Percentiles rank a stretch among this genome's conserved stretches.
Conservation (phyloP, 352 stramenopile species). For the Peronosclerospora sorghi region DNA sequence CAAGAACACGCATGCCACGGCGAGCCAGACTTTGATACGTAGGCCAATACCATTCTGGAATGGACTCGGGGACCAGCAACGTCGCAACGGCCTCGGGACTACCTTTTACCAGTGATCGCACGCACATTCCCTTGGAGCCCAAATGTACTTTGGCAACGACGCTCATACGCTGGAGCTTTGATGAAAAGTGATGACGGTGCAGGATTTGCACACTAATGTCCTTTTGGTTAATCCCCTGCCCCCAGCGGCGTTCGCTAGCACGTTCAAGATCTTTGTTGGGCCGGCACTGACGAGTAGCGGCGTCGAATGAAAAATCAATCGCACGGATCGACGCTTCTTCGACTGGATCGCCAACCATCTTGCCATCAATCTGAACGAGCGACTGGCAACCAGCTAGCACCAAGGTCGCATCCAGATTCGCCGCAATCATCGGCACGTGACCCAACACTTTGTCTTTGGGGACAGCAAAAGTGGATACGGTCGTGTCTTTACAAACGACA, state of each 20-base stretch:
- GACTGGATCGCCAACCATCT: slow-evolving; percentile 95
- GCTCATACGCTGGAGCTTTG: slow-evolving; percentile 95
- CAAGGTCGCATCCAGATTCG: slow-evolving; percentile 69
- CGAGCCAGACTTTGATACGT: slow-evolving; percentile 80
- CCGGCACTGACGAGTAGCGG: slow-evolving; percentile 55
- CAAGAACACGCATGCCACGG: slow-evolving; percentile 88
- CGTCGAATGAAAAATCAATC: slow-evolving; percentile 90
- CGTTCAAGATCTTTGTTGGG: slow-evolving; percentile 67
- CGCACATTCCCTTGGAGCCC: slow-evolving; percentile 47
- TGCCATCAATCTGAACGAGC: slow-evolving; percentile 94
- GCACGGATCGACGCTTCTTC: slow-evolving; percentile 95
- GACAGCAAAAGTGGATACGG: slow-evolving; percentile 5
- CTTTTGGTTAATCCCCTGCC: slow-evolving; percentile 52
- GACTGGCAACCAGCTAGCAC: slow-evolving; percentile 92
- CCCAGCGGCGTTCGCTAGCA: slow-evolving; percentile 59
- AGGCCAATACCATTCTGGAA: slow-evolving; percentile 87
- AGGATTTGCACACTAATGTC: slow-evolving; percentile 85
- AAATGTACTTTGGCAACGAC: slow-evolving; percentile 87
- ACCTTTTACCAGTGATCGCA: slow-evolving; percentile 93
- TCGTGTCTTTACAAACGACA: slow-evolving; percentile 81
- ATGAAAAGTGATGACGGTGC: slow-evolving; percentile 93
- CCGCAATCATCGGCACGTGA: slow-evolving; percentile 77
- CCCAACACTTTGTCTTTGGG: slow-evolving; percentile 37
- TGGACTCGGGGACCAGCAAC: slow-evolving; percentile 68
- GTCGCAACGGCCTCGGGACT: slow-evolving; percentile 90